Conservation (phyloP, 2,329 filamentous ascomycete genomes). For the Coniosporium tulheliwenetii region DNA sequence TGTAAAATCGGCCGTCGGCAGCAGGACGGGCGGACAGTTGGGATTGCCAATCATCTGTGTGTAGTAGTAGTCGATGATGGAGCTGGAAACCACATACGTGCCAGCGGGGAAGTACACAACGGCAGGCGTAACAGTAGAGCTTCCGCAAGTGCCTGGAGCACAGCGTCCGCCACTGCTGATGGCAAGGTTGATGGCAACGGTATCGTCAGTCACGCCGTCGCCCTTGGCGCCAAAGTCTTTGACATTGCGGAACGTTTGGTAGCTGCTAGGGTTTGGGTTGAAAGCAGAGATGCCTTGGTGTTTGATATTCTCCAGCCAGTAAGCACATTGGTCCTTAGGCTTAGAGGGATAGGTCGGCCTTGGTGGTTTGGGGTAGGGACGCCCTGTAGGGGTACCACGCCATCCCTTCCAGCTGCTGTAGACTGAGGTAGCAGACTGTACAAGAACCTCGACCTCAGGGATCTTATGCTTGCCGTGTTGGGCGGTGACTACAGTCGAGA, state of each 20-base stretch:
- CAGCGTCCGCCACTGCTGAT: constrained; percentile 25
- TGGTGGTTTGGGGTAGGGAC: constrained; percentile 3
- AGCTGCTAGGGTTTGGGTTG: constrained; percentile 22
- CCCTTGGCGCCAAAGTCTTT: constrained; percentile 29
- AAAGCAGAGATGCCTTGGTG: constrained; percentile 34
- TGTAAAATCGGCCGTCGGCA: constrained; percentile 35
- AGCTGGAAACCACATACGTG: constrained; percentile 40
- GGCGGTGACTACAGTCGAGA: not conserved
- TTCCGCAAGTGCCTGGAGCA: constrained; percentile 22
- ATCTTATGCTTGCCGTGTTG: constrained; percentile 6
- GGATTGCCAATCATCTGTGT: constrained; percentile 48
- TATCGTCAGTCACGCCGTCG: constrained; percentile 38
- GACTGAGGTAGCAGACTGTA: constrained; percentile 2
- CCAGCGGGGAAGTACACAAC: constrained; percentile 43
- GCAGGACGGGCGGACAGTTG: constrained; percentile 37
- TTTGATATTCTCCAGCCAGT: constrained; percentile 27
- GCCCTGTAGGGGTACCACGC: constrained; percentile 4
- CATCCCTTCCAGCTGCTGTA: constrained; percentile 4
- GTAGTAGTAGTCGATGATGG: constrained; percentile 47
- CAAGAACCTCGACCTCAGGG: constrained; percentile 4
- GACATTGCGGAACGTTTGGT: constrained; percentile 33
- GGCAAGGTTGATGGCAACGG: constrained; percentile 35
- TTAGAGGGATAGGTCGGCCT: constrained; percentile 1
- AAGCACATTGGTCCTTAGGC: constrained; percentile 7
- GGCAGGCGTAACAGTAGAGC: constrained; percentile 35